phyloP scores from a whole-genome alignment of 2,329 filamentous ascomycete species.

The Ophiostoma sp. region DNA sequence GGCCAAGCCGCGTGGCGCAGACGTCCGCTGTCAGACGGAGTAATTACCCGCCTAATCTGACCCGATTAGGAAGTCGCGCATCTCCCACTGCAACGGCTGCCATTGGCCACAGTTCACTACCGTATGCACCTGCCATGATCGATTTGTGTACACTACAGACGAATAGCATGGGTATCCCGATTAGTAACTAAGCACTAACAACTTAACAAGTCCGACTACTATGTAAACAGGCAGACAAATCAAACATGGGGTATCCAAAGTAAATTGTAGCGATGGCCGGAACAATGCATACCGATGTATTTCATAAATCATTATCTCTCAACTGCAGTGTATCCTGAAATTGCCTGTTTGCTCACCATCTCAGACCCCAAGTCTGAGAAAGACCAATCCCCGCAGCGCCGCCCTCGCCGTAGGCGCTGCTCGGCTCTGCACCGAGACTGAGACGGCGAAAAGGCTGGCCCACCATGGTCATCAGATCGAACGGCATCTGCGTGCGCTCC shows the following conservation, averaged over 20 bases:
- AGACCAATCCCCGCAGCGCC: background rate
- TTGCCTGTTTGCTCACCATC: background rate
- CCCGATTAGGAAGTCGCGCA: background rate
- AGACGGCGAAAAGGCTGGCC: slow-evolving; percentile 25
- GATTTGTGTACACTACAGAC: too few species aligned
- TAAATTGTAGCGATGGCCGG: too few species aligned
- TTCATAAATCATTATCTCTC: background rate
- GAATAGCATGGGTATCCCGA: too few species aligned
- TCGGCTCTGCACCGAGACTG: background rate
- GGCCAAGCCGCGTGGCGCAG: background rate
- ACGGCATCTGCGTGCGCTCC: slow-evolving; percentile 14
- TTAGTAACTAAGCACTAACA: too few species aligned
- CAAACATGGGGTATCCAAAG: too few species aligned
- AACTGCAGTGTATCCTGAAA: background rate
- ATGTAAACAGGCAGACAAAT: too few species aligned
- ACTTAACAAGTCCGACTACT: too few species aligned
- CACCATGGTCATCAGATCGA: slow-evolving; percentile 24
- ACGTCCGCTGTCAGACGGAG: background rate
- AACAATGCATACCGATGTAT: background rate
- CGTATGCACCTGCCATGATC: too few species aligned
- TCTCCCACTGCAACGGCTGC: background rate
- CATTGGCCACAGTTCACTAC: background rate
- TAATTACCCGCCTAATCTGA: background rate
- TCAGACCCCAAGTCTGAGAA: background rate
- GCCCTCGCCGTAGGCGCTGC: background rate